Percentiles rank a stretch among this genome's conserved stretches.
Conservation (phyloP, 495 filamentous ascomycete species). For the Aspergillus bridgeri region DNA sequence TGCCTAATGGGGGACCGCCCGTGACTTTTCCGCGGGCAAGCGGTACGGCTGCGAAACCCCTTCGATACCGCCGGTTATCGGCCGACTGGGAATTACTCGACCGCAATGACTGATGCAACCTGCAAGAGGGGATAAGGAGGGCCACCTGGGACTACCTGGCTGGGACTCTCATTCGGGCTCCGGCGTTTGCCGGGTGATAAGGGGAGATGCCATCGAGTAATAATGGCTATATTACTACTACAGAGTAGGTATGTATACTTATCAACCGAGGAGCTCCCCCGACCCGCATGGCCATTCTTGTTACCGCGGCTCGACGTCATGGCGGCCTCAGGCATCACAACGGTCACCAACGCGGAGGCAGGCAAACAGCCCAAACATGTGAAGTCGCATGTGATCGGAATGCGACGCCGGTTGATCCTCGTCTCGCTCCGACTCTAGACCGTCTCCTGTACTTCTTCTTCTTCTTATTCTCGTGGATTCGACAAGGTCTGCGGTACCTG, state of each 20-base stretch:
- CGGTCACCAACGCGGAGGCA: no score
- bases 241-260: no score
- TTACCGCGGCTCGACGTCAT: background rate
- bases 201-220: background rate
- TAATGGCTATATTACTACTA: no score
- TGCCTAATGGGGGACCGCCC: conserved; percentile 9
- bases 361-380: no score
- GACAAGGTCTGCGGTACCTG: no score
- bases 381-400: no score
- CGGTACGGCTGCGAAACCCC: no score
- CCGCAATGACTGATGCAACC: background rate
- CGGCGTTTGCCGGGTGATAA: background rate
- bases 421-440: background rate
- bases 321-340: background rate
- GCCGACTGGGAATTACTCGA: conserved; percentile 7
- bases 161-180: background rate
- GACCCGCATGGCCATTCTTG: conserved; percentile 20
- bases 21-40: conserved; percentile 36
- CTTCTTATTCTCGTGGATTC: no score
- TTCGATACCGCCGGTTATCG: background rate
- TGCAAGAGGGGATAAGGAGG: no score
- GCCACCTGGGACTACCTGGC: no score
- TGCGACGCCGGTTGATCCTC: background rate
- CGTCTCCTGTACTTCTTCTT: no score
- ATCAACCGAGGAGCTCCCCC: conserved; percentile 1